Evolutionary conservation across 257 asterid genomes (phyloP).

Genomic region (Nicotiana tabacum): DNA sequence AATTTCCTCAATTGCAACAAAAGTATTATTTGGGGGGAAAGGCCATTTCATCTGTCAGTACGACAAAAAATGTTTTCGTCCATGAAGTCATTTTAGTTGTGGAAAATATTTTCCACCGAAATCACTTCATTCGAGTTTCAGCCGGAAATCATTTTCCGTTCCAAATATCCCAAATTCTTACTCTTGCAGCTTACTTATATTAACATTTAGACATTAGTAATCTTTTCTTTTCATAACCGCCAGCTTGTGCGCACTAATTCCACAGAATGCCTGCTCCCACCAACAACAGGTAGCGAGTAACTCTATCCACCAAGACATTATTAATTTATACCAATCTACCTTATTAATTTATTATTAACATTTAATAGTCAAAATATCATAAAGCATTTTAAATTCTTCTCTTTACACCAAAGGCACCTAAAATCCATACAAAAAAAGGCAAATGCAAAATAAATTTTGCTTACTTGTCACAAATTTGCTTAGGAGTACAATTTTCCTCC

Average conservation of each 20-base stretch:
- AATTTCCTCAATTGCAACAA: neutral
- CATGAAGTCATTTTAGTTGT: neutral
- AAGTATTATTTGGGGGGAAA: neutral
- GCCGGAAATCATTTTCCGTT: neutral
- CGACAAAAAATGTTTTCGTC: neutral
- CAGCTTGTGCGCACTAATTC: too few relatives aligned
- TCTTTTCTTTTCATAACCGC: too few relatives aligned
- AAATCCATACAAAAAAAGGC: neutral
- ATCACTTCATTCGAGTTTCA: neutral
- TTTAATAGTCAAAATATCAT: too few relatives aligned
- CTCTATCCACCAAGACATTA: too few relatives aligned
- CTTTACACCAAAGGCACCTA: neutral
- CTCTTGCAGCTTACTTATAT: neutral
- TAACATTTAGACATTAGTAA: neutral
- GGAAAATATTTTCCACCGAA: neutral
- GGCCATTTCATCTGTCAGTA: neutral
- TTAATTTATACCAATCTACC: too few relatives aligned
- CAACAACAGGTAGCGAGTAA: too few relatives aligned
- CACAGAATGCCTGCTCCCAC: too few relatives aligned
- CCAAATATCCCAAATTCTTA: neutral
- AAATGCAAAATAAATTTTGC: neutral
- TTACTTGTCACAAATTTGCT: conserved; percentile 93
- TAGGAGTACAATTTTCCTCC: conserved; percentile 82
- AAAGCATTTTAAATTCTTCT: too few relatives aligned
- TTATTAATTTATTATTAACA: too few relatives aligned